A percentile compares a stretch with the other conserved stretches of the same genome.
Evolutionary conservation across 108 stramenopile species (phyloP).

Genomic region (Fistulifera pelliculosa): DNA sequence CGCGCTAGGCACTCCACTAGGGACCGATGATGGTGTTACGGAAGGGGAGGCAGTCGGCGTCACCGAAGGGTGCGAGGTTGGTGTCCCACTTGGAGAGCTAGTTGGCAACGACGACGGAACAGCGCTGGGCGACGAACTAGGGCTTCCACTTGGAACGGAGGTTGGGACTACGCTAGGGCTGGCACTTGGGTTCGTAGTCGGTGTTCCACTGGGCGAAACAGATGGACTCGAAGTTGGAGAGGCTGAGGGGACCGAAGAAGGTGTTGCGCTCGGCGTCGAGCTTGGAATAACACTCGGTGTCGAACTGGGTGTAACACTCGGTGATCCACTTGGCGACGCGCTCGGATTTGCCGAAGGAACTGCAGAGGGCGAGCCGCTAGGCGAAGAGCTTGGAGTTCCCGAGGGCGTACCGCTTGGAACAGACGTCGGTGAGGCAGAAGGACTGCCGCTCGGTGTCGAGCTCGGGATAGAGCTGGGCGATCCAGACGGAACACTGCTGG

Average conservation of each 20-base stretch:
- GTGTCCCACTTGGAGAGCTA: not conserved
- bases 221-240: not conserved
- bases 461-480: no score
- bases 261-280: not conserved
- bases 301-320: not conserved
- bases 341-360: not conserved
- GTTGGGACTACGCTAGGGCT: not conserved
- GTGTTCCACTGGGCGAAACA: slow-evolving; percentile 1
- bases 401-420: not conserved
- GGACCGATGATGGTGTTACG: not conserved
- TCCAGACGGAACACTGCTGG: no score
- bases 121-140: not conserved
- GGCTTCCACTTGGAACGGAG: not conserved
- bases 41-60: not conserved
- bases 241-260: not conserved
- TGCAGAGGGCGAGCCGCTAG: not conserved
- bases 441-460: not conserved
- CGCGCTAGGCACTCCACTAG: no score
- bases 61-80: not conserved
- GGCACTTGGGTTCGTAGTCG: slow-evolving; percentile 1
- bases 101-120: not conserved
- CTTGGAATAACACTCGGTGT: not conserved
- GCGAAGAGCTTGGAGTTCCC: not conserved
- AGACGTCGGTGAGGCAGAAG: not conserved
- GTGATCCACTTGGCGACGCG: not conserved